Evolutionary conservation across 148 eudicot genomes (phyloP).

Genomic region (Nepenthes gracilis): DNA sequence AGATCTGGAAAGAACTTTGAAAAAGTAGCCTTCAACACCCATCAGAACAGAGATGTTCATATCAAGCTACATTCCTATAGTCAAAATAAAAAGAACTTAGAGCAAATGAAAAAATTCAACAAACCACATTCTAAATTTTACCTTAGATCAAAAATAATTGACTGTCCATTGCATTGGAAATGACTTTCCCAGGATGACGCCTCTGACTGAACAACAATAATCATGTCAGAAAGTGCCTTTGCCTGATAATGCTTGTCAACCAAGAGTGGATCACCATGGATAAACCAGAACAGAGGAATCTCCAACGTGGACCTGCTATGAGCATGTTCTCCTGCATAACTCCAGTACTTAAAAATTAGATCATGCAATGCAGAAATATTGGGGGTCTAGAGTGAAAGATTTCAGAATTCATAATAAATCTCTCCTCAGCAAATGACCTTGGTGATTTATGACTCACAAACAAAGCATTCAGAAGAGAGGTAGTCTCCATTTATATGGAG

Average conservation of each 20-base stretch:
- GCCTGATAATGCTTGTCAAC: conserved; percentile 96
- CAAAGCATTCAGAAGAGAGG: too few relatives aligned
- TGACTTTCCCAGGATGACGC: conserved; percentile 90
- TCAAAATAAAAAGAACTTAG: background rate
- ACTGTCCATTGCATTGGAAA: conserved; percentile 84
- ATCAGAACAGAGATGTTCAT: too few relatives aligned
- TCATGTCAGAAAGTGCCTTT: conserved; percentile 92
- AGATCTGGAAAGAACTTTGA: too few relatives aligned
- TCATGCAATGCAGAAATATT: background rate
- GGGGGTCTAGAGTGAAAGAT: too few relatives aligned
- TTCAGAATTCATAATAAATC: too few relatives aligned
- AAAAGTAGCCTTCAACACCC: too few relatives aligned
- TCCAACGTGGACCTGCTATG: conserved; percentile 74
- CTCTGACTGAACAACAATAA: conserved; percentile 87
- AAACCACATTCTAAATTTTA: conserved; percentile 10
- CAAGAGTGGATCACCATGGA: conserved; percentile 62
- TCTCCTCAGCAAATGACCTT: too few relatives aligned
- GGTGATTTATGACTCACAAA: too few relatives aligned
- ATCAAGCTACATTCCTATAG: too few relatives aligned
- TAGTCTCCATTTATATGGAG: too few relatives aligned
- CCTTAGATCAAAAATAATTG: conserved; percentile 84
- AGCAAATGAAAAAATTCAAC: background rate
- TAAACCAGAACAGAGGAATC: conserved; percentile 95
- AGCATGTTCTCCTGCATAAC: conserved; percentile 68
- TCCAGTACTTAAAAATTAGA: conserved; percentile 6